phyloP scores from a whole-genome alignment of 2,329 filamentous ascomycete genomes.

The Trichophyton verrucosum region DNA sequence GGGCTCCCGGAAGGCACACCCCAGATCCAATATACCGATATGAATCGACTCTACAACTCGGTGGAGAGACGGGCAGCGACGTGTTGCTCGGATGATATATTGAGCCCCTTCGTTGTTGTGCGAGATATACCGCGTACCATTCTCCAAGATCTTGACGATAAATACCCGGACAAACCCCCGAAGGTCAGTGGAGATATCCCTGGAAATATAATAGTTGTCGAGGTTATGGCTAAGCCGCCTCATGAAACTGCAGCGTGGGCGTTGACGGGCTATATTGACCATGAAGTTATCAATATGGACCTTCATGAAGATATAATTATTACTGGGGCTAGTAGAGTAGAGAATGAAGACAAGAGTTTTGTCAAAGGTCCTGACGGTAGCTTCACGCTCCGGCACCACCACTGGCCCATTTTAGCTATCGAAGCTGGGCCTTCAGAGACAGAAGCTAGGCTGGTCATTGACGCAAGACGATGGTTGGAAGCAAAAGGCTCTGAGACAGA shows the following conservation, averaged over 20 bases:
- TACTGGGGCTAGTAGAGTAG: not conserved
- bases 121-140: not conserved
- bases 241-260: not conserved
- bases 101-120: not conserved
- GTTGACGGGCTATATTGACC: too few relatives aligned
- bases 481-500: not conserved
- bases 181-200: not conserved
- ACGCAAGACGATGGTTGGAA: not conserved
- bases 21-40: not conserved
- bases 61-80: not conserved
- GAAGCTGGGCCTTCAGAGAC: not conserved
- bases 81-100: not conserved
- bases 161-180: not conserved
- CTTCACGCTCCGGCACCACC: not conserved
- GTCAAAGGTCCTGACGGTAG: not conserved
- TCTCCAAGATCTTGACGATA: not conserved
- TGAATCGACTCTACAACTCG: not conserved
- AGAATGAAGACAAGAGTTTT: not conserved
- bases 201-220: not conserved
- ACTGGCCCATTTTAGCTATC: not conserved
- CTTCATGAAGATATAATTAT: not conserved
- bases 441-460: not conserved
- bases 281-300: too few relatives aligned
- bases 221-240: not conserved
- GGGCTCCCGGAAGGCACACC: not conserved